A percentile compares a stretch with the other conserved stretches of the same genome.
Evolutionary conservation across 768 basidiomycete genomes (phyloP).

Genomic region (Jaapia argillacea): DNA sequence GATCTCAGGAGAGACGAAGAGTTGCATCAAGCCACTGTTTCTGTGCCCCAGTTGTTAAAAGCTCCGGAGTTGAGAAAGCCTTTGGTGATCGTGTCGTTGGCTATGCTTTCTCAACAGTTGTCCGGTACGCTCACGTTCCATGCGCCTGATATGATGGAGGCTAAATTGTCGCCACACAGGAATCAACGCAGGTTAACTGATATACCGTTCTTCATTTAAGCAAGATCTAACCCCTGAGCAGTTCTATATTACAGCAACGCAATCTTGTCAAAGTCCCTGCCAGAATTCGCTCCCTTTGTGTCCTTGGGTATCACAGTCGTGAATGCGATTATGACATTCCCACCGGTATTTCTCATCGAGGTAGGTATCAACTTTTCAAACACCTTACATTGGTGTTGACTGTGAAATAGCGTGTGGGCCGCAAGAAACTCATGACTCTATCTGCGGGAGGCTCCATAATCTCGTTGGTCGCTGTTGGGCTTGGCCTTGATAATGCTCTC

Average conservation of each 20-base stretch:
- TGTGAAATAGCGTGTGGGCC: slow-evolving; percentile 51
- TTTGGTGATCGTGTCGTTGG: slow-evolving; percentile 54
- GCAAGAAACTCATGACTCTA: slow-evolving; percentile 53
- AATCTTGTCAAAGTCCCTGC: slow-evolving; percentile 74
- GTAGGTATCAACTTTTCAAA: slow-evolving; percentile 30
- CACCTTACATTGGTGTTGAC: not conserved
- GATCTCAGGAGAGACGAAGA: slow-evolving; percentile 18
- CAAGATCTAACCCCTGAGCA: too few relatives aligned
- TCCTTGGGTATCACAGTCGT: slow-evolving; percentile 79
- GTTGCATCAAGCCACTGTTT: slow-evolving; percentile 24
- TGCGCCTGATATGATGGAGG: too few relatives aligned
- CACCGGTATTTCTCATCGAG: slow-evolving; percentile 82
- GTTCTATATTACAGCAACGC: slow-evolving; percentile 90
- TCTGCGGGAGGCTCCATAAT: slow-evolving; percentile 59
- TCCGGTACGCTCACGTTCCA: slow-evolving; percentile 33
- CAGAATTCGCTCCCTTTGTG: slow-evolving; percentile 70
- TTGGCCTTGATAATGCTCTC: slow-evolving; percentile 54
- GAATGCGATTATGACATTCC: slow-evolving; percentile 77
- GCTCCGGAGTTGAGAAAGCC: slow-evolving; percentile 47
- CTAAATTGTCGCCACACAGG: slow-evolving; percentile 42
- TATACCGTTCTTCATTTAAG: too few relatives aligned
- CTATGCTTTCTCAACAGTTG: slow-evolving; percentile 71
- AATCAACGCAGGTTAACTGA: slow-evolving; percentile 75
- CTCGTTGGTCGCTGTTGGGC: slow-evolving; percentile 59
- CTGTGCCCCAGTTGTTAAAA: slow-evolving; percentile 41